Percentiles rank a stretch among this genome's conserved stretches.
Evolutionary conservation across 495 filamentous ascomycete genomes (phyloP).

Genomic region (Penicillium dipodomyicola): DNA sequence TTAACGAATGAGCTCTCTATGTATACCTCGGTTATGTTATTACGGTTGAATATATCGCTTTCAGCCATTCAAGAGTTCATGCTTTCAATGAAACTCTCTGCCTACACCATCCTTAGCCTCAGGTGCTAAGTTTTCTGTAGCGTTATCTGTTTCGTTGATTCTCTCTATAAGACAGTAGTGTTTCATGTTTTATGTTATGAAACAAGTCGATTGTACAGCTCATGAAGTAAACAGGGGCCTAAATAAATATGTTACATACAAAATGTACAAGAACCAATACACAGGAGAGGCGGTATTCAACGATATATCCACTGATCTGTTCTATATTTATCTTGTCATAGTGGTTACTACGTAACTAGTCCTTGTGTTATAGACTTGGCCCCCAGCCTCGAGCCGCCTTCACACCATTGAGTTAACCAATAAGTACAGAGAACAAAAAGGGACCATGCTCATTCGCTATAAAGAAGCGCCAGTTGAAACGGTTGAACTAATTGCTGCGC

Average conservation of each 20-base stretch:
- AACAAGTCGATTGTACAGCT: background rate
- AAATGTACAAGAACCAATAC: background rate
- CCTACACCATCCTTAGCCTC: background rate
- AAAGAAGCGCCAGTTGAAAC: background rate
- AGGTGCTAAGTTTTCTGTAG: background rate
- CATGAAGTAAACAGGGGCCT: background rate
- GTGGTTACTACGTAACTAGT: too few relatives aligned
- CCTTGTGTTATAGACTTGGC: background rate
- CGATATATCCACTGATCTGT: background rate
- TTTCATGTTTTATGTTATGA: background rate
- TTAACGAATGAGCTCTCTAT: slow-evolving; percentile 5
- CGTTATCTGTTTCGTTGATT: background rate
- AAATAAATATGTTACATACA: background rate
- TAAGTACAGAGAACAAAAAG: background rate
- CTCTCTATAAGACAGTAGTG: background rate
- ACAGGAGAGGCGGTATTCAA: background rate
- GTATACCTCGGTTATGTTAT: slow-evolving; percentile 5
- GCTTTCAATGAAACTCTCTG: background rate
- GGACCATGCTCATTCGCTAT: background rate
- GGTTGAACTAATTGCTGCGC: background rate
- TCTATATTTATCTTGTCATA: background rate
- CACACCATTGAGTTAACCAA: background rate
- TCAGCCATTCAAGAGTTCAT: background rate
- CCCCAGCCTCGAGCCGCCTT: background rate
- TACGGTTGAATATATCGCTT: background rate